phyloP scores from a whole-genome alignment of 805 yeast species.

The Saturnispora dispora region DNA sequence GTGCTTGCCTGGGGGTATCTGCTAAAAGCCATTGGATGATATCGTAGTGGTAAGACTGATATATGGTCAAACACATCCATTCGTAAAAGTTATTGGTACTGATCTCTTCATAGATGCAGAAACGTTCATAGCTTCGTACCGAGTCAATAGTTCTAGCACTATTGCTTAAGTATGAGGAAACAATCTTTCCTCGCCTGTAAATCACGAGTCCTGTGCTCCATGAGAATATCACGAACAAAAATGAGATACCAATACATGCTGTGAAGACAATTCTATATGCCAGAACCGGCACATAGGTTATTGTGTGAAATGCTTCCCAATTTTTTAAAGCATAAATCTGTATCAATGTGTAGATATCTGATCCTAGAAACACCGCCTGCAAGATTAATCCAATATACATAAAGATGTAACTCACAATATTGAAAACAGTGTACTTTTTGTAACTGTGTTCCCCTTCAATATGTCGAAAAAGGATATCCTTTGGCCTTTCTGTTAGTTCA shows the following conservation, averaged over 20 bases:
- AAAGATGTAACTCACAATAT: conserved; percentile 35
- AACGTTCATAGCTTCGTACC: conserved; percentile 49
- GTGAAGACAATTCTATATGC: conserved; percentile 27
- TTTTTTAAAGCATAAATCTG: conserved; percentile 60
- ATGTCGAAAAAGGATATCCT: conserved; percentile 9
- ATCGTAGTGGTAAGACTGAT: conserved; percentile 55
- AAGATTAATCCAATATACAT: conserved; percentile 36
- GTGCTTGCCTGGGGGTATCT: conserved; percentile 81
- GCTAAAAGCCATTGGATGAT: conserved; percentile 55
- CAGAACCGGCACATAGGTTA: conserved; percentile 25
- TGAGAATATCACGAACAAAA: conserved; percentile 48
- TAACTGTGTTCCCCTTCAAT: conserved; percentile 24
- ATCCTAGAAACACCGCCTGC: conserved; percentile 43
- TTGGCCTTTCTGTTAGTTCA: background rate
- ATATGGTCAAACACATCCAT: conserved; percentile 57
- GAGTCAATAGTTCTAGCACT: conserved; percentile 54
- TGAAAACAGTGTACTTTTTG: conserved; percentile 32
- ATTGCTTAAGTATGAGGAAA: conserved; percentile 58
- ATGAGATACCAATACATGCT: conserved; percentile 69
- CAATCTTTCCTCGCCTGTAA: conserved; percentile 53
- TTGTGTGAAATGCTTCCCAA: conserved; percentile 27
- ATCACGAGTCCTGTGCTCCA: conserved; percentile 48
- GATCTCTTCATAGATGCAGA: conserved; percentile 64
- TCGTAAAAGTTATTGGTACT: conserved; percentile 59
- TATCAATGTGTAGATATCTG: conserved; percentile 75